Evolutionary conservation across 1,139 yeast genomes (phyloP).

Genomic region (Sugiyamaella pinicola): DNA sequence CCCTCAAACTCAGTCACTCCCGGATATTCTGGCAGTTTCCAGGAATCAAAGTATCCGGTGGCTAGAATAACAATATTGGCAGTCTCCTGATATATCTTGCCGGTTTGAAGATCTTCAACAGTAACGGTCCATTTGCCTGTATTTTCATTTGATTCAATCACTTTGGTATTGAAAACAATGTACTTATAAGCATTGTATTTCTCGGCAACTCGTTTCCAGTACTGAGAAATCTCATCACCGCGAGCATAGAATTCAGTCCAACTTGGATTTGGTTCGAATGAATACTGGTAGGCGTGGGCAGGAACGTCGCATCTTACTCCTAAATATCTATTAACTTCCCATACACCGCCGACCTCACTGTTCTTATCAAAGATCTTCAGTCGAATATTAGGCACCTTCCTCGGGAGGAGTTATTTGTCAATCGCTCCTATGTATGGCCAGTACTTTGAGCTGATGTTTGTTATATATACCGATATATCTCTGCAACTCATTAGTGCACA

Average conservation of each 20-base stretch:
- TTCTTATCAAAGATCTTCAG: constrained; percentile 49
- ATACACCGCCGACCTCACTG: constrained; percentile 54
- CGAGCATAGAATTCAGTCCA: constrained; percentile 48
- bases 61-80: constrained; percentile 46
- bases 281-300: constrained; percentile 54
- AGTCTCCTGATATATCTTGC: constrained; percentile 31
- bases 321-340: constrained; percentile 57
- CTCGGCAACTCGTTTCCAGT: constrained; percentile 46
- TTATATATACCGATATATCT: constrained; percentile 10
- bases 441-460: too few relatives aligned
- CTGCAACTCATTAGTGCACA: too few relatives aligned
- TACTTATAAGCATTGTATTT: constrained; percentile 44
- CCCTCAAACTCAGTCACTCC: constrained; percentile 48
- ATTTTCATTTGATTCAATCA: constrained; percentile 43
- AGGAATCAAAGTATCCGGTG: constrained; percentile 41
- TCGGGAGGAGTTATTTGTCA: constrained; percentile 25
- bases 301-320: constrained; percentile 53
- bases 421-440: too few relatives aligned
- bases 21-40: constrained; percentile 30
- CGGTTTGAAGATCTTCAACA: constrained; percentile 29
- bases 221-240: constrained; percentile 53
- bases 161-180: constrained; percentile 41
- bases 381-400: constrained; percentile 34
- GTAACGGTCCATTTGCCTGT: constrained; percentile 45
- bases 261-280: constrained; percentile 41